Evolutionary conservation across 1,139 yeast genomes (phyloP).

Genomic region (Sugiyamaella neomexicana): DNA sequence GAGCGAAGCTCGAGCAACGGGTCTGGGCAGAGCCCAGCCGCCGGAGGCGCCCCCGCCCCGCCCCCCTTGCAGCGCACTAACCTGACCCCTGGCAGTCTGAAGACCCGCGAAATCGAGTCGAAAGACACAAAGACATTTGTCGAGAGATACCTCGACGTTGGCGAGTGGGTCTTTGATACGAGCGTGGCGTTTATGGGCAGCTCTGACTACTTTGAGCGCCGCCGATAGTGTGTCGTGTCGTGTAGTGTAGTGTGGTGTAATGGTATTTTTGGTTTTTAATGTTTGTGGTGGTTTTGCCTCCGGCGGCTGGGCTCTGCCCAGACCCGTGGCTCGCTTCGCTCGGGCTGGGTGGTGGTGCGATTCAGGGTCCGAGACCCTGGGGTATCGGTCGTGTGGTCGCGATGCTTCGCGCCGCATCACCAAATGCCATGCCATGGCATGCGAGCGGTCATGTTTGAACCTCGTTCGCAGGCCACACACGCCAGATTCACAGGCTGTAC

Average conservation of each 20-base stretch:
- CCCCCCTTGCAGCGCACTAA: not conserved
- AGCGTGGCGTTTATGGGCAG: constrained; percentile 70
- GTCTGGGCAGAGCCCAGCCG: not conserved
- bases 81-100: constrained; percentile 29
- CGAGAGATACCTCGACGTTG: constrained; percentile 69
- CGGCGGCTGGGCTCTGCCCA: constrained; percentile 1
- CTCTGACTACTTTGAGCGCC: constrained; percentile 70
- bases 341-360: too few relatives aligned
- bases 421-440: too few relatives aligned
- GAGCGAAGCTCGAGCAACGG: not conserved
- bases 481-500: too few relatives aligned
- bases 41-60: not conserved
- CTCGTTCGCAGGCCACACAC: too few relatives aligned
- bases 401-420: too few relatives aligned
- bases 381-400: too few relatives aligned
- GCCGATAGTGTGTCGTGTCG: constrained; percentile 15
- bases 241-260: too few relatives aligned
- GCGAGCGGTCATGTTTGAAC: too few relatives aligned
- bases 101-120: constrained; percentile 42
- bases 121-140: constrained; percentile 60
- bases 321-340: not conserved
- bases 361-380: too few relatives aligned
- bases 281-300: not conserved
- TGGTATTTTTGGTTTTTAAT: too few relatives aligned
- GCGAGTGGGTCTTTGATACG: constrained; percentile 81